Conservation (phyloP, 2,329 filamentous ascomycete genomes). For the Trichoderma sp. region DNA sequence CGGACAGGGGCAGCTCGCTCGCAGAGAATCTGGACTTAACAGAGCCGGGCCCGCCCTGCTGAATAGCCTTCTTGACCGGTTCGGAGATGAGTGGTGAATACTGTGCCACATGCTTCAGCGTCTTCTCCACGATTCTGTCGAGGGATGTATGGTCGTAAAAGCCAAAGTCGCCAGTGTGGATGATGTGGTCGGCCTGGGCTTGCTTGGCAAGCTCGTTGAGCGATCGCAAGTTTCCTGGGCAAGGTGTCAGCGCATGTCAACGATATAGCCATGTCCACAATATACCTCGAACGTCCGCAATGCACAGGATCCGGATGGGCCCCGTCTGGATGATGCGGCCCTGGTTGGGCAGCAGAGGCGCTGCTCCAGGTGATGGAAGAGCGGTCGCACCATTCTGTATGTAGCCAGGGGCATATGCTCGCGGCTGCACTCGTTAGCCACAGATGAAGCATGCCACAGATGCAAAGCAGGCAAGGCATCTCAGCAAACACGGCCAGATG, state of each 20-base stretch:
- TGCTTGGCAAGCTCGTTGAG: conserved; percentile 95
- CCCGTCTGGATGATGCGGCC: conserved; percentile 67
- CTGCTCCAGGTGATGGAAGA: conserved; percentile 59
- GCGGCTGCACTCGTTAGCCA: conserved; percentile 42
- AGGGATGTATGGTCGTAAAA: conserved; percentile 97
- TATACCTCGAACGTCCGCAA: conserved; percentile 71
- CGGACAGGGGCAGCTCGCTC: conserved; percentile 84
- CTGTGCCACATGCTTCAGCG: conserved; percentile 95
- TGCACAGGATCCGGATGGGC: conserved; percentile 67
- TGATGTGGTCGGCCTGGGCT: conserved; percentile 93
- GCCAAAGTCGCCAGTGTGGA: conserved; percentile 98
- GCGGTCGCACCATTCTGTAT: conserved; percentile 63
- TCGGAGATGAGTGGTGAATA: conserved; percentile 94
- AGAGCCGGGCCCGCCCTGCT: conserved; percentile 67
- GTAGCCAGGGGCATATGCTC: conserved; percentile 57
- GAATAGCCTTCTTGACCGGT: conserved; percentile 67
- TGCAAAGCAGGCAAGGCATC: background rate
- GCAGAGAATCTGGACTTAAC: conserved; percentile 85
- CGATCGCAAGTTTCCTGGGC: conserved; percentile 87
- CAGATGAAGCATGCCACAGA: background rate
- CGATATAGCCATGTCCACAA: background rate
- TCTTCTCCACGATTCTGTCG: conserved; percentile 98
- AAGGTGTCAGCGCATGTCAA: conserved; percentile 10
- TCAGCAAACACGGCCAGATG: background rate
- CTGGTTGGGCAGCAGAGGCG: conserved; percentile 68